A percentile compares a stretch with the other conserved stretches of the same genome.
These are phyloP conservation scores for Dictyophora rubrovolvata DNA, from an alignment of 768 basidiomycete species.

Conservation along the genomic window DNA sequence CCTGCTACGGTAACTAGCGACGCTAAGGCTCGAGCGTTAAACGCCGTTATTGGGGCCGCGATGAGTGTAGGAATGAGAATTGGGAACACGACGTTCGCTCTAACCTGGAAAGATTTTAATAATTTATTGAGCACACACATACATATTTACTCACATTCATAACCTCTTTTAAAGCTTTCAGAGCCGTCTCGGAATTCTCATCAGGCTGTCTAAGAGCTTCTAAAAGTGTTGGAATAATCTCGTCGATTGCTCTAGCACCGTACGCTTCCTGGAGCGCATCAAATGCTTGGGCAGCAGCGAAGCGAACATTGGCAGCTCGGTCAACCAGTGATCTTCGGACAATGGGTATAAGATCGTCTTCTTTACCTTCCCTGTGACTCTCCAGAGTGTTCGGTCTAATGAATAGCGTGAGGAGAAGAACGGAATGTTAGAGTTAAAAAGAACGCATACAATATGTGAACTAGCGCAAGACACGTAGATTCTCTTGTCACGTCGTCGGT, in stretches of 20 bases:
- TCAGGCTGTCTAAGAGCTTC: constrained; percentile 92
- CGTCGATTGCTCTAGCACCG: constrained; percentile 85
- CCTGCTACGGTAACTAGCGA: constrained; percentile 93
- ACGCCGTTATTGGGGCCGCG: constrained; percentile 81
- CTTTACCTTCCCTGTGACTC: constrained; percentile 74
- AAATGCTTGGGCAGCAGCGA: constrained; percentile 82
- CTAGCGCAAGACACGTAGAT: constrained; percentile 81
- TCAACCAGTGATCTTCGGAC: constrained; percentile 83
- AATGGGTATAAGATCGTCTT: constrained; percentile 78
- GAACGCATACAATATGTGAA: constrained; percentile 70
- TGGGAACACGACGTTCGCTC: constrained; percentile 92
- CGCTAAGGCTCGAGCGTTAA: constrained; percentile 87
- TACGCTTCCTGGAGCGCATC: constrained; percentile 89
- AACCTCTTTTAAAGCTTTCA: constrained; percentile 88
- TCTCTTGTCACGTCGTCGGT: constrained; percentile 55
- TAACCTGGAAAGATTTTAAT: constrained; percentile 47
- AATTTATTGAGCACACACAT: background rate
- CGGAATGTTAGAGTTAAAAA: background rate
- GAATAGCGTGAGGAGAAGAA: constrained; percentile 3
- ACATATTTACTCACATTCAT: constrained; percentile 58
- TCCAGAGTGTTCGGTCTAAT: constrained; percentile 75
- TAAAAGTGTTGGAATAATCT: constrained; percentile 90
- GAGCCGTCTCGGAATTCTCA: constrained; percentile 87
- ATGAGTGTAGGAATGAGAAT: constrained; percentile 91
- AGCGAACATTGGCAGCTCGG: constrained; percentile 71